Evolutionary conservation across 805 yeast species (phyloP).

Genomic region (Zygoascus tannicola): DNA sequence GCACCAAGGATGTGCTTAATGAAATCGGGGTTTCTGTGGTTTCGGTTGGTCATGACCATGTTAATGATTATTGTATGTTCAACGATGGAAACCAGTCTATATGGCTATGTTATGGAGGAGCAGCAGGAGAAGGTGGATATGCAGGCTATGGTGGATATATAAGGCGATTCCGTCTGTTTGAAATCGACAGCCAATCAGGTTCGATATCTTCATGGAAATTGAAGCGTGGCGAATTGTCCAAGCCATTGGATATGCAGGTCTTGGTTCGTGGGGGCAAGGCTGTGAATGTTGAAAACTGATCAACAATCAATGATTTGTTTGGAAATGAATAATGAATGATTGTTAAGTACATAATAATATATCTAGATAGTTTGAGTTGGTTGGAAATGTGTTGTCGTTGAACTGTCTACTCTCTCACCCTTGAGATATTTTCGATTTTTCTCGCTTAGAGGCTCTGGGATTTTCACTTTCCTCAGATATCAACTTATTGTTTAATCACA

Average conservation of each 20-base stretch:
- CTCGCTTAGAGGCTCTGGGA: too few species aligned
- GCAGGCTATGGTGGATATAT: constrained; percentile 85
- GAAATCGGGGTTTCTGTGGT: constrained; percentile 65
- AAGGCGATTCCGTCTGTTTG: constrained; percentile 69
- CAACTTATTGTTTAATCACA: too few species aligned
- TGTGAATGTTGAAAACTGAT: neutral
- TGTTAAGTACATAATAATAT: too few species aligned
- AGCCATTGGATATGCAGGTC: constrained; percentile 41
- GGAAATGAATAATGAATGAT: too few species aligned
- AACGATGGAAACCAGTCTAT: constrained; percentile 35
- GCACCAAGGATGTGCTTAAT: constrained; percentile 49
- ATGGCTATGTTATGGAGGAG: constrained; percentile 95
- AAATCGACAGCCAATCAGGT: constrained; percentile 43
- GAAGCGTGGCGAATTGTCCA: constrained; percentile 45
- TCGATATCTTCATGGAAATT: constrained; percentile 65
- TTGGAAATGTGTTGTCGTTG: too few species aligned
- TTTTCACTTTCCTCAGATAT: too few species aligned
- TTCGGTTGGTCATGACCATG: constrained; percentile 91
- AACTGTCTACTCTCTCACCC: neutral
- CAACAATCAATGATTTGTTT: neutral
- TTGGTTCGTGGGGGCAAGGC: constrained; percentile 40
- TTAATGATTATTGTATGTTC: constrained; percentile 78
- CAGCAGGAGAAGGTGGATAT: constrained; percentile 90
- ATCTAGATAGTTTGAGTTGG: too few species aligned
- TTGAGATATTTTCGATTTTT: too few species aligned